Evolutionary conservation across 306 rosid species (phyloP).

Genomic region (Gleditsia sinensis): DNA sequence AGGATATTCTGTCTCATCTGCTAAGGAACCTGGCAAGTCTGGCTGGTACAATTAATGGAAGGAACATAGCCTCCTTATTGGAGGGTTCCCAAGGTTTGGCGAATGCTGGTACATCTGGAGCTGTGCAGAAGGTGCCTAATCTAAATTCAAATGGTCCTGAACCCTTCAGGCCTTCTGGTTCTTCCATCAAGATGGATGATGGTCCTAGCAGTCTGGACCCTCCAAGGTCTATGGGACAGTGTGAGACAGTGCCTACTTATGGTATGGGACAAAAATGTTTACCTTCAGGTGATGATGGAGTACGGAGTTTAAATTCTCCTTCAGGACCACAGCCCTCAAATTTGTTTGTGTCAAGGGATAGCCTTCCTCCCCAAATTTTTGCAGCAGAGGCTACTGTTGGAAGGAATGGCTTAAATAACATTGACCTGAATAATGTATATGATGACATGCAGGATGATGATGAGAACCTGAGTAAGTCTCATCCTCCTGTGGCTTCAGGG

Average conservation of each 20-base stretch:
- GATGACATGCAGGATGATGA: conserved; percentile 47
- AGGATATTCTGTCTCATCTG: conserved; percentile 65
- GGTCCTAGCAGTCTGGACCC: conserved; percentile 30
- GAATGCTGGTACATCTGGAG: conserved; percentile 48
- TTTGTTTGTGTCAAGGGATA: conserved; percentile 32
- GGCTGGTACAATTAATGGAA: conserved; percentile 55
- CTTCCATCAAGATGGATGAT: conserved; percentile 40
- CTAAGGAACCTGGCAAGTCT: conserved; percentile 62
- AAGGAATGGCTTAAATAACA: conserved; percentile 47
- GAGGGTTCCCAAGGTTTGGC: conserved; percentile 59
- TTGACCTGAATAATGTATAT: conserved; percentile 63
- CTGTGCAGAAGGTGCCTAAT: conserved; percentile 44
- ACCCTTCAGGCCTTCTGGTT: conserved; percentile 45
- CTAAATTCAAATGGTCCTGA: conserved; percentile 44
- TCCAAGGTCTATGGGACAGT: conserved; percentile 37
- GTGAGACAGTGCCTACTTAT: conserved; percentile 34
- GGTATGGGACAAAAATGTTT: conserved; percentile 40
- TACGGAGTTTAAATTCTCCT: conserved; percentile 36
- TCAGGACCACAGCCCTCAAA: conserved; percentile 40
- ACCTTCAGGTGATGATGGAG: conserved; percentile 38
- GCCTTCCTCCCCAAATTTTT: conserved; percentile 37
- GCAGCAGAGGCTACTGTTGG: conserved; percentile 33
- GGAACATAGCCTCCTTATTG: conserved; percentile 55
- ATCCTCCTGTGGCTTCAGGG: conserved; percentile 36
- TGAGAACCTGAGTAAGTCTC: conserved; percentile 46